Evolutionary conservation across 768 basidiomycete species (phyloP).

Genomic region (Termitomyces sp.): DNA sequence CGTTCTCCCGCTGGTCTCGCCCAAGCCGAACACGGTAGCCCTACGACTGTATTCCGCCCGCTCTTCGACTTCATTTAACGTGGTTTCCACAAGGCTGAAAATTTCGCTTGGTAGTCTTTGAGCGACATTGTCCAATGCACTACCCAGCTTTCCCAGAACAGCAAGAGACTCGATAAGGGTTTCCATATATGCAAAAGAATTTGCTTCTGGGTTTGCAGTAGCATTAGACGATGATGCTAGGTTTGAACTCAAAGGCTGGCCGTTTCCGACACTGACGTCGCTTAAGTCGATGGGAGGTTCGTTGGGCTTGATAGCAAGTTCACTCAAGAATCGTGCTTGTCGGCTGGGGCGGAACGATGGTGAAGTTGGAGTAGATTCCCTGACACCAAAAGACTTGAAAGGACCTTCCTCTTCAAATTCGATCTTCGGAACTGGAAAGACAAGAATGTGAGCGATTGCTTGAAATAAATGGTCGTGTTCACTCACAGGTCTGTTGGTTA

Average conservation of each 20-base stretch:
- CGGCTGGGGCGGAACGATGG: conserved; percentile 40
- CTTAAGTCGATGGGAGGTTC: conserved; percentile 71
- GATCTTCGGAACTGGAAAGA: conserved; percentile 54
- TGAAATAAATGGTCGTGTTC: not conserved
- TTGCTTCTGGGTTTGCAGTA: conserved; percentile 68
- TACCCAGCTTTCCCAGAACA: conserved; percentile 84
- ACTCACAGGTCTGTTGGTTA: conserved; percentile 74
- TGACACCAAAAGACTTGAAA: conserved; percentile 21
- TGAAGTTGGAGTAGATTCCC: conserved; percentile 35
- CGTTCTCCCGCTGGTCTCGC: conserved; percentile 33
- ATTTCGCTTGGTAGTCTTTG: conserved; percentile 85
- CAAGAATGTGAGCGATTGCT: not conserved
- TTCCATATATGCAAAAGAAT: conserved; percentile 93
- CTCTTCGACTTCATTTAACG: conserved; percentile 89
- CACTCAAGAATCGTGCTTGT: conserved; percentile 59
- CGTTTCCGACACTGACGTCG: conserved; percentile 30
- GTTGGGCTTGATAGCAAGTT: conserved; percentile 68
- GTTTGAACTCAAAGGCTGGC: conserved; percentile 10
- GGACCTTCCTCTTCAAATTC: conserved; percentile 56
- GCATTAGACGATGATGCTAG: conserved; percentile 16
- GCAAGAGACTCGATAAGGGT: conserved; percentile 90
- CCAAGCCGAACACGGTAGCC: conserved; percentile 32
- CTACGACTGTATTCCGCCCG: conserved; percentile 76
- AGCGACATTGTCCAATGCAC: conserved; percentile 74
- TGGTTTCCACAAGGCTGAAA: conserved; percentile 79